A percentile compares a stretch with the other conserved stretches of the same genome.
Evolutionary conservation across 345 rosid species (phyloP).

Genomic region (Abelmoschus esculentus): DNA sequence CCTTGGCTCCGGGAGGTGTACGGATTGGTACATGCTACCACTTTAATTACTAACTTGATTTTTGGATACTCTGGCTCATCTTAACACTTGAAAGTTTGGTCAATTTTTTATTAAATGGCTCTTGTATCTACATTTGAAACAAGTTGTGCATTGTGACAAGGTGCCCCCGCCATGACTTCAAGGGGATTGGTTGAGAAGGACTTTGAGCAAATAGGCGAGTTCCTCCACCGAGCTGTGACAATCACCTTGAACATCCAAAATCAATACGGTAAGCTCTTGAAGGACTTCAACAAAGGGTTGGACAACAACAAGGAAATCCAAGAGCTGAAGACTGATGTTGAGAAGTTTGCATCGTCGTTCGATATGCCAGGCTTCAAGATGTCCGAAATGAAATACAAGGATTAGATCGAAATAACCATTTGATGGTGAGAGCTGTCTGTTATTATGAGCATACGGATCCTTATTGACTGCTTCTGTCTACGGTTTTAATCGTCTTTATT

Average conservation of each 20-base stretch:
- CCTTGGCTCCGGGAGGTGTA: neutral
- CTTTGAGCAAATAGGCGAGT: slow-evolving; percentile 85
- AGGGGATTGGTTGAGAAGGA: slow-evolving; percentile 93
- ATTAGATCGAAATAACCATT: slow-evolving; percentile 13
- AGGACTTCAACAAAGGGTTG: slow-evolving; percentile 85
- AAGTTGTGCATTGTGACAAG: slow-evolving; percentile 27
- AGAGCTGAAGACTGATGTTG: slow-evolving; percentile 70
- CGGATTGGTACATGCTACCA: neutral
- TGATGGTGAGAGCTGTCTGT: no score
- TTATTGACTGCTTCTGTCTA: no score
- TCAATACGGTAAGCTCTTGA: slow-evolving; percentile 73
- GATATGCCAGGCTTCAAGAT: slow-evolving; percentile 83
- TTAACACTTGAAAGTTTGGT: neutral
- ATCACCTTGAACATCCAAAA: slow-evolving; percentile 76
- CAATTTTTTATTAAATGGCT: neutral
- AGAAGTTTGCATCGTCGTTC: slow-evolving; percentile 58
- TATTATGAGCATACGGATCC: no score
- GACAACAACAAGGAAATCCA: slow-evolving; percentile 91
- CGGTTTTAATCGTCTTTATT: no score
- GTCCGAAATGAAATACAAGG: slow-evolving; percentile 75
- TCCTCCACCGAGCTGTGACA: slow-evolving; percentile 80
- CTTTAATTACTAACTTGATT: neutral
- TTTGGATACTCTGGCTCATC: neutral
- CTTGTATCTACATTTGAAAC: neutral
- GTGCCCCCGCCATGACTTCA: slow-evolving; percentile 95